These are phyloP conservation scores for Hygrophorus pudorinus DNA, from an alignment of 768 basidiomycete species.

Conservation along the genomic window DNA sequence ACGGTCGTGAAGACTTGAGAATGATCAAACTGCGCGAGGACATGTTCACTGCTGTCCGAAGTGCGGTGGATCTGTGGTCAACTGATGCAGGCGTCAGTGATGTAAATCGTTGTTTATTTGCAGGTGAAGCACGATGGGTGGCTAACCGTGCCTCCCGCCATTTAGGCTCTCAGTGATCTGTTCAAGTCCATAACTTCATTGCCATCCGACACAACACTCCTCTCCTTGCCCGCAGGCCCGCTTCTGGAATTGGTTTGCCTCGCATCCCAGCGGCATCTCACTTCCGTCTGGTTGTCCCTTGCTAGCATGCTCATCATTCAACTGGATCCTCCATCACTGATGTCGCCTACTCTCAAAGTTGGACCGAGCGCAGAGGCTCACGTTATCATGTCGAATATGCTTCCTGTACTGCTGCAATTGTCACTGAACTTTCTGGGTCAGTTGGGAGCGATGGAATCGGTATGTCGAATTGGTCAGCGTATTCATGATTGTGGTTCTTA, in stretches of 20 bases:
- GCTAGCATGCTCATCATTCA: conserved; percentile 75
- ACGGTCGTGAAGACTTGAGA: conserved; percentile 53
- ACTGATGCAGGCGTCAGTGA: conserved; percentile 67
- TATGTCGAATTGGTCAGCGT: conserved; percentile 24
- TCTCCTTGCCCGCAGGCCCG: conserved; percentile 75
- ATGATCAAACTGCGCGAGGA: conserved; percentile 56
- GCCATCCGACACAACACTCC: conserved; percentile 63
- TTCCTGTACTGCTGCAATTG: conserved; percentile 51
- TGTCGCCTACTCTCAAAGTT: conserved; percentile 35
- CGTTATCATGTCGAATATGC: conserved; percentile 39
- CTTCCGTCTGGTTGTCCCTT: conserved; percentile 77
- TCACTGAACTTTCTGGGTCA: conserved; percentile 43
- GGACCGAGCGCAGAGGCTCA: conserved; percentile 47
- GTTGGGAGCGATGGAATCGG: conserved; percentile 60
- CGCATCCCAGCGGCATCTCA: conserved; percentile 62
- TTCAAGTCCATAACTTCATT: conserved; percentile 81
- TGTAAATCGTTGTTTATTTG: conserved; percentile 33
- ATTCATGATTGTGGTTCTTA: not conserved
- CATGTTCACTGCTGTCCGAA: conserved; percentile 50
- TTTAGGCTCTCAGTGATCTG: conserved; percentile 71
- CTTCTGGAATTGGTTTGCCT: conserved; percentile 70
- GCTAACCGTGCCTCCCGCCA: not conserved
- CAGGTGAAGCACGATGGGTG: not conserved
- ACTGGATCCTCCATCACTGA: conserved; percentile 60
- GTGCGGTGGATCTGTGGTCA: conserved; percentile 66